Percentiles rank a stretch among this genome's conserved stretches.
Conservation (phyloP, 1,284 basidiomycete genomes). For the Apiotrichum montevideense region DNA sequence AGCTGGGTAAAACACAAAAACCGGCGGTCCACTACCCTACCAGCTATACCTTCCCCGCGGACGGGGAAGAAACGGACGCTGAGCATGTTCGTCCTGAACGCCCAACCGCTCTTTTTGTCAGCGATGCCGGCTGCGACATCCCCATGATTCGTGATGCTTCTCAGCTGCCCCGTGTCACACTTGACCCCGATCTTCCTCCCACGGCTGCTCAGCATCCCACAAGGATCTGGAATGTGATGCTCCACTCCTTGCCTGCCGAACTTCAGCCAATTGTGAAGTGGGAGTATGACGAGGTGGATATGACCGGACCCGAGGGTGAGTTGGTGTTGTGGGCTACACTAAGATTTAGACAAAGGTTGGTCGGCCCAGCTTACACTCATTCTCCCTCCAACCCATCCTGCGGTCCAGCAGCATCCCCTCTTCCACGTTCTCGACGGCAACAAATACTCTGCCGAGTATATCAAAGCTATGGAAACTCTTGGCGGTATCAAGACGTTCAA, state of each 20-base stretch:
- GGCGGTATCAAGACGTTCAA: conserved; percentile 27
- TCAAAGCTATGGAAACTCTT: conserved; percentile 16
- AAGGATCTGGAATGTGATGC: conserved; percentile 32
- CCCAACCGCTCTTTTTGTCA: background rate
- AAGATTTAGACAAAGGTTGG: background rate
- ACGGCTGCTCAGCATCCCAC: conserved; percentile 32
- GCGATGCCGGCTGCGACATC: conserved; percentile 8
- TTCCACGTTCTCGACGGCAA: conserved; percentile 19
- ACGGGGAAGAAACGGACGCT: background rate
- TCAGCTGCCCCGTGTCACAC: background rate
- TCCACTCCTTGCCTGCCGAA: conserved; percentile 23
- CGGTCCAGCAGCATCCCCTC: conserved; percentile 14
- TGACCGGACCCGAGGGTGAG: background rate
- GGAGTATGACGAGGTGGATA: conserved; percentile 20
- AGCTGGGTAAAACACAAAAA: background rate
- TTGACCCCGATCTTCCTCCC: conserved; percentile 23
- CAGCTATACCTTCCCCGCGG: background rate
- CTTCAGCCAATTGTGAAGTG: conserved; percentile 33
- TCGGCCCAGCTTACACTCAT: conserved; percentile 27
- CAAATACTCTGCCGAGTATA: conserved; percentile 22
- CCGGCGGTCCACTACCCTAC: background rate
- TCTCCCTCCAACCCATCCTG: conserved; percentile 29
- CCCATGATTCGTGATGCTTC: conserved; percentile 8
- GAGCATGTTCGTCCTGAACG: background rate
- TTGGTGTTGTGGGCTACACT: background rate